Conservation (phyloP, 495 filamentous ascomycete genomes). For the Bacidia rubella region DNA sequence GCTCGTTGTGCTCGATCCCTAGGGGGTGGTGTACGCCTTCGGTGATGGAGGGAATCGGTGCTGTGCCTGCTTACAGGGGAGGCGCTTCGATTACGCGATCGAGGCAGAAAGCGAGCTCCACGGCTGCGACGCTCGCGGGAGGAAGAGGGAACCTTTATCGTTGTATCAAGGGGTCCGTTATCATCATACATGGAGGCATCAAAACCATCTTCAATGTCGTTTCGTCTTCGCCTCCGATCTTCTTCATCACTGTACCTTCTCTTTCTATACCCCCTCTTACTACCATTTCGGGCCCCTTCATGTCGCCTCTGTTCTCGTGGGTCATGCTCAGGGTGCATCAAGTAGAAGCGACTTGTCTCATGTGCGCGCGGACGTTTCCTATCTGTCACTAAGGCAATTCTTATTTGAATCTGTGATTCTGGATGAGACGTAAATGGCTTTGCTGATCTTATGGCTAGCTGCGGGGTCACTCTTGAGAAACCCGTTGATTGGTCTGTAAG, state of each 20-base stretch:
- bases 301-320: conserved; percentile 55
- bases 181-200: conserved; percentile 74
- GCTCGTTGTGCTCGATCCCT: conserved; percentile 3
- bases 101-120: not conserved
- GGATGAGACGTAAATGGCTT: conserved; percentile 53
- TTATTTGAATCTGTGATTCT: conserved; percentile 53
- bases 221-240: conserved; percentile 32
- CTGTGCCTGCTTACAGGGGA: conserved; percentile 52
- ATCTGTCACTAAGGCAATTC: conserved; percentile 61
- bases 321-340: conserved; percentile 79
- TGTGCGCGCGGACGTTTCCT: conserved; percentile 64
- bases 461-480: conserved; percentile 29
- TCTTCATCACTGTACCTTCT: conserved; percentile 41
- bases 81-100: conserved; percentile 40
- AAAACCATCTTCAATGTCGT: conserved; percentile 41
- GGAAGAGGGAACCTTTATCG: conserved; percentile 18
- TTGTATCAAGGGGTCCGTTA: conserved; percentile 18
- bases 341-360: conserved; percentile 76
- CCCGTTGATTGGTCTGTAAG: conserved; percentile 33
- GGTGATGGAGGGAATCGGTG: not conserved
- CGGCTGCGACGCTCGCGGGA: conserved; percentile 22
- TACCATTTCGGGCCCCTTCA: conserved; percentile 38
- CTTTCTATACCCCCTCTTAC: conserved; percentile 44
- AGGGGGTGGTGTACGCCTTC: conserved; percentile 10
- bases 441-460: conserved; percentile 41